Percentiles rank a stretch among this genome's conserved stretches.
Conservation (phyloP, 1,284 basidiomycete genomes). For the Leccinum fallax region DNA sequence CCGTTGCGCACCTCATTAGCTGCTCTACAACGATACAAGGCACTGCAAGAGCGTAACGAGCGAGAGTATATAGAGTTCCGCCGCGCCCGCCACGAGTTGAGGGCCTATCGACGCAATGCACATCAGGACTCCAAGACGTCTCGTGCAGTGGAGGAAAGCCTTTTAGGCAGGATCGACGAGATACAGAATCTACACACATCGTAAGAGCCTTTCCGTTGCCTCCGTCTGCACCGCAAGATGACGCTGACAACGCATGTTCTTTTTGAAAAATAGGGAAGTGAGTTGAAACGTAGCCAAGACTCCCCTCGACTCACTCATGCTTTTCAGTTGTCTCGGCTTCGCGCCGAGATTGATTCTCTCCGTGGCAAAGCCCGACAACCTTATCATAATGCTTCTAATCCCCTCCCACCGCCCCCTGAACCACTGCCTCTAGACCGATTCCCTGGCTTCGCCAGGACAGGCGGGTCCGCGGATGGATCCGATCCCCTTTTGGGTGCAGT, state of each 20-base stretch:
- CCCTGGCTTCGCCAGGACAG: conserved; percentile 39
- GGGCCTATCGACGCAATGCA: conserved; percentile 31
- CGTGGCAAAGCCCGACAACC: conserved; percentile 20
- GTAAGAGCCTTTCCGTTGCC: conserved; percentile 22
- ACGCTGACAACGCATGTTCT: conserved; percentile 13
- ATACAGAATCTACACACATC: conserved; percentile 31
- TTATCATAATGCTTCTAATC: conserved; percentile 39
- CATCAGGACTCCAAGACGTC: conserved; percentile 39
- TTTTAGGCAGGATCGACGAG: conserved; percentile 33
- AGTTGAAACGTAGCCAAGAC: conserved; percentile 19
- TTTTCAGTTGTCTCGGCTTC: conserved; percentile 36
- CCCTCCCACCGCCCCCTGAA: conserved; percentile 51
- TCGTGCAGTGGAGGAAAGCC: conserved; percentile 38
- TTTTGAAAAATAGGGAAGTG: conserved; percentile 32
- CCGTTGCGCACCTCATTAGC: conserved; percentile 30
- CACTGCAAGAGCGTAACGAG: conserved; percentile 35
- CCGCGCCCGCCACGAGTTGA: conserved; percentile 35
- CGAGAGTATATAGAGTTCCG: conserved; percentile 31
- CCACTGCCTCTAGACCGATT: conserved; percentile 46
- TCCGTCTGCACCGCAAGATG: conserved; percentile 1
- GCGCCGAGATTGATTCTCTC: conserved; percentile 35
- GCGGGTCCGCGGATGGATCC: conserved; percentile 17
- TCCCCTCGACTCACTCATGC: conserved; percentile 23
- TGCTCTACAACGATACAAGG: conserved; percentile 34
- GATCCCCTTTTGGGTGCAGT: conserved; percentile 25